Conservation (phyloP, 257 asterid species). For the Agastache rugosa region DNA sequence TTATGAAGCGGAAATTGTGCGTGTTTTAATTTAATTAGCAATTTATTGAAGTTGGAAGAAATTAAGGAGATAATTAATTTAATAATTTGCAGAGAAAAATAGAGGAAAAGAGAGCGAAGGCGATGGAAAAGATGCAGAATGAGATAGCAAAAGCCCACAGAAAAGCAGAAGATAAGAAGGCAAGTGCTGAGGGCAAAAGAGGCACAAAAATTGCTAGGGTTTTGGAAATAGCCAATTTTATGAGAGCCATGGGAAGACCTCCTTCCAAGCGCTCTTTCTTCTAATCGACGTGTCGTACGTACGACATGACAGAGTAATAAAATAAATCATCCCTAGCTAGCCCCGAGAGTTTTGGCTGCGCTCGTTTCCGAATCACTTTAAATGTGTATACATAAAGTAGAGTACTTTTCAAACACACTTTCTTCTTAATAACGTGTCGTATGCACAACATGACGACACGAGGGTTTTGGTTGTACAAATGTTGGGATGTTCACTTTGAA, state of each 20-base stretch:
- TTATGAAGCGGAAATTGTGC: too few species aligned
- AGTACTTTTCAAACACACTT: too few species aligned
- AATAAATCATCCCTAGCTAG: too few species aligned
- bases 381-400: too few species aligned
- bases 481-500: too few species aligned
- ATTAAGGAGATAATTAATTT: neutral
- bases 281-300: neutral
- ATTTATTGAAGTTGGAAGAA: neutral
- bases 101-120: conserved; percentile 83
- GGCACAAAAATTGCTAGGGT: conserved; percentile 83
- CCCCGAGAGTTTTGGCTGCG: too few species aligned
- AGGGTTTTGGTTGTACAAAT: too few species aligned
- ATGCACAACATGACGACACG: too few species aligned
- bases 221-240: conserved; percentile 66
- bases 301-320: neutral
- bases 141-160: conserved; percentile 81
- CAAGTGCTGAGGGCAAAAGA: conserved; percentile 81
- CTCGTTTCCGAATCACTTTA: too few species aligned
- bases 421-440: too few species aligned
- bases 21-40: too few species aligned
- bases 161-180: conserved; percentile 87
- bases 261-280: conserved; percentile 85
- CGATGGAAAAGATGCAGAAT: conserved; percentile 84
- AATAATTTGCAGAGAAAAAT: conserved; percentile 63
- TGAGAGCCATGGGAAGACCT: conserved; percentile 83